Conservation (phyloP, 176 grass and related monocot genomes). For the Oryza rufipogon region DNA sequence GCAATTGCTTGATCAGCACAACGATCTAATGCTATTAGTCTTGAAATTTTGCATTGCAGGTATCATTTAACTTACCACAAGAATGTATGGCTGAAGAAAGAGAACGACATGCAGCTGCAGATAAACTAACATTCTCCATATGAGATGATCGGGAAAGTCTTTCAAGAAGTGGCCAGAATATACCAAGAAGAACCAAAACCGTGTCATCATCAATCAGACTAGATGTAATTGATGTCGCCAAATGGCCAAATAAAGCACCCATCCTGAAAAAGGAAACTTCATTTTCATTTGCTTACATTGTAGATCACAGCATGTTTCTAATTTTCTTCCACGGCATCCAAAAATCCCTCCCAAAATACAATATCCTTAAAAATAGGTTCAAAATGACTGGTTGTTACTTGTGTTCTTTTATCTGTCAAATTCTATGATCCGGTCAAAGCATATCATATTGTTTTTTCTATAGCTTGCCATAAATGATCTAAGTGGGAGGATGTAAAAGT, state of each 20-base stretch:
- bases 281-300: slow-evolving; percentile 27
- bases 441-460: background rate
- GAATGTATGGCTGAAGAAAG: slow-evolving; percentile 85
- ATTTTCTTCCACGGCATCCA: background rate
- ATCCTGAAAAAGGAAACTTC: slow-evolving; percentile 60
- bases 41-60: slow-evolving; percentile 40
- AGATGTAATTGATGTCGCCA: slow-evolving; percentile 48
- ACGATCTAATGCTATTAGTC: slow-evolving; percentile 10
- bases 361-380: background rate
- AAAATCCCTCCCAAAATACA: background rate
- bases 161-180: slow-evolving; percentile 93
- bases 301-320: background rate
- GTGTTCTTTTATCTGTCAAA: no score
- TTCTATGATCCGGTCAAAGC: background rate
- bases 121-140: slow-evolving; percentile 85
- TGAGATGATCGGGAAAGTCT: slow-evolving; percentile 80
- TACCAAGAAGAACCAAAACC: slow-evolving; percentile 66
- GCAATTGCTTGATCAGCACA: slow-evolving; percentile 28
- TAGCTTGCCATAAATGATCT: background rate
- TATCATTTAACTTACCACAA: slow-evolving; percentile 60
- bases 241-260: slow-evolving; percentile 81
- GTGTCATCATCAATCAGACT: slow-evolving; percentile 77
- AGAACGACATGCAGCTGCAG: slow-evolving; percentile 76
- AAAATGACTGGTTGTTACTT: background rate
- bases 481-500: background rate